phyloP scores from a whole-genome alignment of 139 green algal genomes.

The Chlamydomonas urium region DNA sequence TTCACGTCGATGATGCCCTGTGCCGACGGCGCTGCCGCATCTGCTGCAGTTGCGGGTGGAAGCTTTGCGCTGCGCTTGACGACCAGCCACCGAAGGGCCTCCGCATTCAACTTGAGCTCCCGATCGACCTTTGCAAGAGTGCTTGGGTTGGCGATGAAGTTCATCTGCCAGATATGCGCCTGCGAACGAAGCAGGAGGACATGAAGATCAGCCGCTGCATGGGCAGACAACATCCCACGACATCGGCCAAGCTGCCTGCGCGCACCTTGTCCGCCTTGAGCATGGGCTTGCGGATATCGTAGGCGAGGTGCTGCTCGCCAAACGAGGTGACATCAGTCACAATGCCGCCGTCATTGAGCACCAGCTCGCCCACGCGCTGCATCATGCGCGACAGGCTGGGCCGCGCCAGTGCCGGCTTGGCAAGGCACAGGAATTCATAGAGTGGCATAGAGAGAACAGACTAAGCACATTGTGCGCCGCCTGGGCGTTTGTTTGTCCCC shows the following conservation, averaged over 20 bases:
- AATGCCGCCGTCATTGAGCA: slow-evolving; percentile 62
- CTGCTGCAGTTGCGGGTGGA: not conserved
- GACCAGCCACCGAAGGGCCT: slow-evolving; percentile 65
- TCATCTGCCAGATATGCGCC: slow-evolving; percentile 76
- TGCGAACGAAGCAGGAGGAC: slow-evolving; percentile 19
- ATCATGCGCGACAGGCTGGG: slow-evolving; percentile 46
- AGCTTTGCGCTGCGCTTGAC: slow-evolving; percentile 43
- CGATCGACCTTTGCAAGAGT: slow-evolving; percentile 52
- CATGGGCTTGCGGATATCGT: slow-evolving; percentile 59
- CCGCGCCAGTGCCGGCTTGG: slow-evolving; percentile 41
- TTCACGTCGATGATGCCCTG: no score
- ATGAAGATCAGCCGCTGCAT: not conserved
- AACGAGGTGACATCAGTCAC: slow-evolving; percentile 66
- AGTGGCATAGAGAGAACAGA: no score
- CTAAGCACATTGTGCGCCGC: no score
- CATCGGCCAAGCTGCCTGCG: not conserved
- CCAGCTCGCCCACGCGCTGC: slow-evolving; percentile 32
- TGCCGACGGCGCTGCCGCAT: not conserved
- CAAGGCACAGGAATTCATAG: slow-evolving; percentile 79
- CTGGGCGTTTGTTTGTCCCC: not conserved
- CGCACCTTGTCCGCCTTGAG: slow-evolving; percentile 53
- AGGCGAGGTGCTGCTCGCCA: slow-evolving; percentile 67
- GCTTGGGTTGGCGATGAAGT: slow-evolving; percentile 50
- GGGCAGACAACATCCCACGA: not conserved
- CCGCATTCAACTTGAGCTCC: slow-evolving; percentile 59